These are phyloP conservation scores for Chlorella vulgaris DNA, from an alignment of 139 green algal genomes.

Conservation along the genomic window DNA sequence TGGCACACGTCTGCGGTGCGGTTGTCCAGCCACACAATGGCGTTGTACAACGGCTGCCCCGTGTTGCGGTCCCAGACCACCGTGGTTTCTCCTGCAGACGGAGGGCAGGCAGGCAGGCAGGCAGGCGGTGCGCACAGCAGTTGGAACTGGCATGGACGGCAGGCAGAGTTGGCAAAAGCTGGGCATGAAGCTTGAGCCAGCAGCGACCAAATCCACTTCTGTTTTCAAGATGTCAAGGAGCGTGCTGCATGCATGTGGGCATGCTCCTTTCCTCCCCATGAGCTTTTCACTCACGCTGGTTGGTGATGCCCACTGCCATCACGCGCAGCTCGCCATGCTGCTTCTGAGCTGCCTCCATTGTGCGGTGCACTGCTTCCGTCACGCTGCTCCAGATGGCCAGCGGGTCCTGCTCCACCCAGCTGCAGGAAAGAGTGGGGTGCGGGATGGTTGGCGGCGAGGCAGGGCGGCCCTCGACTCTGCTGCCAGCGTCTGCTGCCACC, in stretches of 20 bases:
- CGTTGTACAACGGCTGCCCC: conserved; percentile 87
- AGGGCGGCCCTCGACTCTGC: no score
- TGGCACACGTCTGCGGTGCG: conserved; percentile 73
- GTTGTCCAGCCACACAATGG: conserved; percentile 96
- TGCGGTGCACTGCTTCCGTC: conserved; percentile 64
- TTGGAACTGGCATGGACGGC: neutral
- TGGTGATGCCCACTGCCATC: conserved; percentile 87
- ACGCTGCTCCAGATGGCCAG: conserved; percentile 77
- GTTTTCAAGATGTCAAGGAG: no score
- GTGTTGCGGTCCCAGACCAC: conserved; percentile 86
- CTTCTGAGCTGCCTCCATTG: conserved; percentile 50
- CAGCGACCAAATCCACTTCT: no score
- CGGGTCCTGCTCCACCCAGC: conserved; percentile 96
- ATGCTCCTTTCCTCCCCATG: no score
- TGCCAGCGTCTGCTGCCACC: no score
- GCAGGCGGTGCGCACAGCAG: neutral
- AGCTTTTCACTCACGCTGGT: conserved; percentile 81
- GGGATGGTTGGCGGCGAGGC: no score
- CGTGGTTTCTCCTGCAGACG: conserved; percentile 66
- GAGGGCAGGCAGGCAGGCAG: neutral
- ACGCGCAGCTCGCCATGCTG: conserved; percentile 42
- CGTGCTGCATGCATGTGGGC: no score
- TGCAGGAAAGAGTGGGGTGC: conserved; percentile 31
- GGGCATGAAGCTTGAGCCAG: no score
- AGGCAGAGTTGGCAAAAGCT: no score